Conservation (phyloP, 2,329 filamentous ascomycete species). For the Colletotrichum costaricense region DNA sequence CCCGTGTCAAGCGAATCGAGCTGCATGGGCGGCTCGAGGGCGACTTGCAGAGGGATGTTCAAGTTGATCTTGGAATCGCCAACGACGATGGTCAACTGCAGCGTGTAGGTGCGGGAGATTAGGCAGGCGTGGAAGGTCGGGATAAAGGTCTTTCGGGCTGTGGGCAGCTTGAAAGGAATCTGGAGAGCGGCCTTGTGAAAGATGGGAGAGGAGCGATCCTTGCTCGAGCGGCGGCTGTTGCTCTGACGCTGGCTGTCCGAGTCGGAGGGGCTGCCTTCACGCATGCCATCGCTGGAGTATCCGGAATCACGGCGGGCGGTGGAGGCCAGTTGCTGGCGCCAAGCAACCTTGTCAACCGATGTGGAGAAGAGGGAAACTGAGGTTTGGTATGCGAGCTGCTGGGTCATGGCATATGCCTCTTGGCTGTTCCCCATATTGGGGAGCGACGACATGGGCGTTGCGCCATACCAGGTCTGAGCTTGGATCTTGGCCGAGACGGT, state of each 20-base stretch:
- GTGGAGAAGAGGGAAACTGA: conserved; percentile 54
- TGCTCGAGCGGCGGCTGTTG: conserved; percentile 30
- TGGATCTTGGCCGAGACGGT: conserved; percentile 62
- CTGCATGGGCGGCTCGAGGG: conserved; percentile 48
- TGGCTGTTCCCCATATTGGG: conserved; percentile 63
- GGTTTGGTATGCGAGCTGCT: conserved; percentile 58
- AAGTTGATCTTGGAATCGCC: conserved; percentile 57
- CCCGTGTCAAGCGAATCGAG: conserved; percentile 45
- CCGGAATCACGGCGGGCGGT: conserved; percentile 62
- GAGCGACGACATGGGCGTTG: conserved; percentile 55
- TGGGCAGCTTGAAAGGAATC: conserved; percentile 61
- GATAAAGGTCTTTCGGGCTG: conserved; percentile 60
- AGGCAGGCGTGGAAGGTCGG: conserved; percentile 71
- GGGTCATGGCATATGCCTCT: conserved; percentile 42
- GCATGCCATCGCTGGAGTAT: conserved; percentile 57
- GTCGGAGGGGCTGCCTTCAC: conserved; percentile 48
- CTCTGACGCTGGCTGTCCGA: conserved; percentile 43
- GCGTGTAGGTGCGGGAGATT: conserved; percentile 64
- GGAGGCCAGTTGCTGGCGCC: conserved; percentile 51
- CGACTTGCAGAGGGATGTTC: conserved; percentile 63
- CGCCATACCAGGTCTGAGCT: conserved; percentile 64
- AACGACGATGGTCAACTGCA: conserved; percentile 57
- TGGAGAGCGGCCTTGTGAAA: conserved; percentile 55
- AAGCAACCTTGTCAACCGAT: conserved; percentile 49
- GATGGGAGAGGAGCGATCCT: conserved; percentile 43